Conservation (phyloP, 208 protist genomes). For the Trypanosoma mega region DNA sequence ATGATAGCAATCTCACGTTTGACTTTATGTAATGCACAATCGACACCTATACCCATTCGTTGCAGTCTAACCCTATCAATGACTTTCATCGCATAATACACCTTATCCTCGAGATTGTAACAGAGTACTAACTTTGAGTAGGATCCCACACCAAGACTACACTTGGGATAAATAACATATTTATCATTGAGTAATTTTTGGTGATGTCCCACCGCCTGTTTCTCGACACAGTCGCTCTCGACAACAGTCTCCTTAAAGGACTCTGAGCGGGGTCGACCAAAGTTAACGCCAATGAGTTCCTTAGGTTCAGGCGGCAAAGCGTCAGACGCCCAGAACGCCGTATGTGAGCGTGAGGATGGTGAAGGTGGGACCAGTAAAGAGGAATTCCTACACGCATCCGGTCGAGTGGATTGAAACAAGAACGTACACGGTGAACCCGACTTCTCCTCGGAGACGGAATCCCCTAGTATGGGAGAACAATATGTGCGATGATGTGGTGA, state of each 20-base stretch:
- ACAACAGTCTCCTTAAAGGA: slow-evolving; percentile 2
- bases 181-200: slow-evolving; percentile 61
- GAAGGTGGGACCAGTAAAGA: no score
- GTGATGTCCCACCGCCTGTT: slow-evolving; percentile 2
- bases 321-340: not conserved
- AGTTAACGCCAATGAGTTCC: slow-evolving; percentile 16
- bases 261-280: slow-evolving; percentile 1
- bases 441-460: no score
- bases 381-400: no score
- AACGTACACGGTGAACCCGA: no score
- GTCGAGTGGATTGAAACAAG: no score
- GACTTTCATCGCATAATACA: slow-evolving; percentile 67
- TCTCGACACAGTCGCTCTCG: slow-evolving; percentile 1
- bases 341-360: no score
- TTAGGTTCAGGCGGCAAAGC: slow-evolving; percentile 18
- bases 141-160: slow-evolving; percentile 55
- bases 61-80: slow-evolving; percentile 40
- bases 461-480: no score
- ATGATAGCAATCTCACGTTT: slow-evolving; percentile 90
- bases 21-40: slow-evolving; percentile 34
- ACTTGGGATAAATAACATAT: slow-evolving; percentile 57
- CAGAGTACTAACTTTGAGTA: slow-evolving; percentile 64
- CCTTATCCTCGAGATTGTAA: slow-evolving; percentile 41
- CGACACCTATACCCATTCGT: slow-evolving; percentile 30
- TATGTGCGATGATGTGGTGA: no score